Base-by-base conservation (phyloP, 1,284 basidiomycete species). In the Microbotryum intermedium region DNA sequence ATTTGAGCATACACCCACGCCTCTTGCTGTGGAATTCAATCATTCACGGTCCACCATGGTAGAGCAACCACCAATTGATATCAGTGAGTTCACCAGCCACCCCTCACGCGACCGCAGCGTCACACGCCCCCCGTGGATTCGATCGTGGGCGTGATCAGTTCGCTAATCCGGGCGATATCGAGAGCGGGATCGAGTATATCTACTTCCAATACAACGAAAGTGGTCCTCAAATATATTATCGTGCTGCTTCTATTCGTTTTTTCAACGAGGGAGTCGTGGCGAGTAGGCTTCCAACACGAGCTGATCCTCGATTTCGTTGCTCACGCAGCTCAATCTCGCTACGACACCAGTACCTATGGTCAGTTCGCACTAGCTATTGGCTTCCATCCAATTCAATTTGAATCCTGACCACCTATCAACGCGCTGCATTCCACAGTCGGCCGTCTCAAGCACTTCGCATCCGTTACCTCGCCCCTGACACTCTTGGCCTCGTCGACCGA, bases 391-490 rank as follows among this genome's bases (percentile, higher is more conserved):
- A 30, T 30, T 6, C 29, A 10, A 30, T 6, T 6, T 10, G 29
- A 30, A 30, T 30, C 29, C 10, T 30, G 34, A 39, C 34, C 34
- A n/a, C n/a, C 8, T 13, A 11, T 8, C 9, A 11, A 30, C 26
- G 13, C 46, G 46, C 6, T 48, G 46, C 18, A 18, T 48, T 18
- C 23, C n/a, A 1, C 55, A 67, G 66, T 60, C 56, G 80, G 80
- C n/a, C 75, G 80, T 25, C 69, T 80, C 8, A 59, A 69, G 9
- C 78, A 80, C 69, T 81, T 81, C 67, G 77, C 79, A 66, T 74
- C 73, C 6, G 76, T 77, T 49, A 81, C 79, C 0, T 79, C 78
- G 3, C 80, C 79, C 0, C 69, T 80, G 20, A 81, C 80, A 6
- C 74, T 81, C 25, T 72, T 81, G 50, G 77, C 78, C 1, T 75